These are phyloP conservation scores for Phaeotremella fagi DNA, from an alignment of 768 basidiomycete genomes.

Conservation along the genomic window DNA sequence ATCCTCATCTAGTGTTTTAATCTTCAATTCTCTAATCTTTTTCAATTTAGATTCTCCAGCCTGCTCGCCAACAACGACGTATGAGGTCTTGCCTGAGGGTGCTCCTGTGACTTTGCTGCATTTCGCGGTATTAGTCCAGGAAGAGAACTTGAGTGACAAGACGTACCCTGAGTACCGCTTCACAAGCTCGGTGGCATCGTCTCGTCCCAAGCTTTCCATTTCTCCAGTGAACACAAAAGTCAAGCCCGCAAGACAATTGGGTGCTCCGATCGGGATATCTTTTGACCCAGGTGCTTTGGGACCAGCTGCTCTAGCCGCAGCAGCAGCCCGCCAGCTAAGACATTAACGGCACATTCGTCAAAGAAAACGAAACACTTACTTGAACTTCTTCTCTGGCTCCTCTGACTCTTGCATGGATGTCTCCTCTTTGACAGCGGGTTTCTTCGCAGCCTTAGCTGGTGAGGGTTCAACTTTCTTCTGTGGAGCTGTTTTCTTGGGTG, in stretches of 20 bases:
- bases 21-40: constrained; percentile 72
- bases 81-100: constrained; percentile 85
- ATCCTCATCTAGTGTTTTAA: constrained; percentile 78
- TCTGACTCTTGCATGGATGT: constrained; percentile 17
- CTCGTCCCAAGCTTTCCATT: constrained; percentile 74
- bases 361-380: constrained; percentile 36
- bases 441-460: constrained; percentile 8
- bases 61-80: constrained; percentile 78
- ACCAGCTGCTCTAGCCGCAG: constrained; percentile 26
- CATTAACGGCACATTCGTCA: constrained; percentile 52
- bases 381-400: constrained; percentile 47
- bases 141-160: too few species aligned
- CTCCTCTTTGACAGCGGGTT: constrained; percentile 6
- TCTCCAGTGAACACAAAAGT: constrained; percentile 96
- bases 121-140: too few species aligned
- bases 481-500: constrained; percentile 22
- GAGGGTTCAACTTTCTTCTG: constrained; percentile 12
- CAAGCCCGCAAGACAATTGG: constrained; percentile 73
- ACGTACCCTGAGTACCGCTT: constrained; percentile 90
- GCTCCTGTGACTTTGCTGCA: constrained; percentile 75
- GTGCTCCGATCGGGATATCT: constrained; percentile 65
- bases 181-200: constrained; percentile 78
- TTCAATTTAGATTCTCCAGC: constrained; percentile 86
- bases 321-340: constrained; percentile 43
- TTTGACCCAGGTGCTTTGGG: constrained; percentile 56